These are phyloP conservation scores for Hura crepitans DNA, from an alignment of 441 rosid species.

Conservation along the genomic window DNA sequence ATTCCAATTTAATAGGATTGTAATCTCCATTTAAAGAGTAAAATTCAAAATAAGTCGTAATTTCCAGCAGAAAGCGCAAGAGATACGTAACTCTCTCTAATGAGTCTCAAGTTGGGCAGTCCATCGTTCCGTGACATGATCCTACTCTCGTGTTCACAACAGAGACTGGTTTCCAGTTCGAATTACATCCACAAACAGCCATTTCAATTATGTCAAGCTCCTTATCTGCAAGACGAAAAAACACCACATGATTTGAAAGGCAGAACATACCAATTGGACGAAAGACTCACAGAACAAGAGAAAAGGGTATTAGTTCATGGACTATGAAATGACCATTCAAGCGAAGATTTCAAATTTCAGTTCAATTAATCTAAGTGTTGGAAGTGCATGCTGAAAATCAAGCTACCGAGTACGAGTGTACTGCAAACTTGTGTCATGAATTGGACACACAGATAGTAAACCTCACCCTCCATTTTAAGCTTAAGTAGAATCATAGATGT, in stretches of 20 bases:
- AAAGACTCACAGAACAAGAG: neutral
- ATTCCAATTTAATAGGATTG: too few species aligned
- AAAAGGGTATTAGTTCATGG: too few species aligned
- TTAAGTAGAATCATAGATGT: neutral
- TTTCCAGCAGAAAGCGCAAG: too few species aligned
- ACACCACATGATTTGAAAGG: neutral
- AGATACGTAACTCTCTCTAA: too few species aligned
- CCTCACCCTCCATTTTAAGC: neutral
- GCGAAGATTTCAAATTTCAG: neutral
- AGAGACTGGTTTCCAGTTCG: constrained; percentile 80
- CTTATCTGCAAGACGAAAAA: constrained; percentile 45
- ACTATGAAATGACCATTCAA: neutral
- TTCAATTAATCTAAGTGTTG: neutral
- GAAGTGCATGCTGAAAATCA: neutral
- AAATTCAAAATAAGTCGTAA: too few species aligned
- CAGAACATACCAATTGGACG: neutral
- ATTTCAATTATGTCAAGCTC: constrained; percentile 86
- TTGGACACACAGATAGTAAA: neutral
- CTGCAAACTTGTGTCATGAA: neutral
- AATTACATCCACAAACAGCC: constrained; percentile 86
- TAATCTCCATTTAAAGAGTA: too few species aligned
- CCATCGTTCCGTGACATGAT: too few species aligned
- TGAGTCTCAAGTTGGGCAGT: too few species aligned
- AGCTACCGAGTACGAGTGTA: neutral
- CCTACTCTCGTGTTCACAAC: too few species aligned